Base-by-base conservation (phyloP, 2,329 filamentous ascomycete species). In the Ascochyta rabiei region DNA sequence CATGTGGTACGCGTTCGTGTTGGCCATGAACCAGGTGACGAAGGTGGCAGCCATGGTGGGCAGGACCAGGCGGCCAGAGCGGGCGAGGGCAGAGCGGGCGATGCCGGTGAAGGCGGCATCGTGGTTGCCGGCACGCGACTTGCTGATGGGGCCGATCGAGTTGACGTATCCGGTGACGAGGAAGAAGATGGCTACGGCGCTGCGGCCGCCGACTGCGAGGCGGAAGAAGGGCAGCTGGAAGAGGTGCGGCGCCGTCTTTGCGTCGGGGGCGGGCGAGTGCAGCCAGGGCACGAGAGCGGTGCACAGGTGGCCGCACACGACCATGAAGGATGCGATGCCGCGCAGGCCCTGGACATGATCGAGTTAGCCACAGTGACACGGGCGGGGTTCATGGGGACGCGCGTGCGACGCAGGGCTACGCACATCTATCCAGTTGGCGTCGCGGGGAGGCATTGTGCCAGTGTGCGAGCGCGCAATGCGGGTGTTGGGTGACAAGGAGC, bases 131-230 rank as follows among this genome's bases (percentile, higher is more conserved):
- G 81, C 75, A 48, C 82, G 80, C 64, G 77, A 81, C 46, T 83
- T 80, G 48, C 80, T 79, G 55, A 87, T 80, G 15, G 85, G 83
- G 64, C 86, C 86, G 47, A 87, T 77, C 3, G 83, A 81, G 72
- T 86, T 87, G 46, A 87, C 85, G 63, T 86, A 87, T 52, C 85
- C 85, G 1, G 89, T 91, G 46, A 92, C 72, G 57, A 75, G 70
- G 67, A 75, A 74, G 64, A 75, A 75, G 40, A 75, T 63, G 10
- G 72, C 72, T 15, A 75, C 73, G 33, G 72, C 72, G 55, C 64
- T 67, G 55, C 72, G 71, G 41, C 73, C 85, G 64, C 86, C 84
- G 44, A 82, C 77, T 34, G 83, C 76, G 42, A 88, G 80, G 51
- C 85, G 82, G 53, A 87, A 74, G 63, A 84, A 82, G 13, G 85